These are phyloP conservation scores for Nemania bipapillata DNA, from an alignment of 2,329 filamentous ascomycete species.

Conservation along the genomic window DNA sequence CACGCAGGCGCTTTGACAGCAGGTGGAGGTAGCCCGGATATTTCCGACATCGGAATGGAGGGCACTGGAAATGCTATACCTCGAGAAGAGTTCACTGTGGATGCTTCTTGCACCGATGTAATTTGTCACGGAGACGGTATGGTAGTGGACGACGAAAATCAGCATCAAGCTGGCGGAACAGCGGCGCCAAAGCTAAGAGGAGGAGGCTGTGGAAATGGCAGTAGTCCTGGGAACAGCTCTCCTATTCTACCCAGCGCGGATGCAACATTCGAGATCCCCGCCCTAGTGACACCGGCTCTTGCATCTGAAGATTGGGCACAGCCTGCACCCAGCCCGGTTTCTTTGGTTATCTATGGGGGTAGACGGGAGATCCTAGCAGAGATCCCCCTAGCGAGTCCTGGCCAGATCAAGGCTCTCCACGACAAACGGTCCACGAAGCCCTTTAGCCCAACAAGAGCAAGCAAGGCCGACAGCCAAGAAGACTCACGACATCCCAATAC, in stretches of 20 bases:
- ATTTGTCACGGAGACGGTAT: not conserved
- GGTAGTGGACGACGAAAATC: not conserved
- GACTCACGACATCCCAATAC: not conserved
- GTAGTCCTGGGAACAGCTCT: not conserved
- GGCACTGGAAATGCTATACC: too few relatives aligned
- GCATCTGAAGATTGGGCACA: not conserved
- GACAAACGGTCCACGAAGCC: not conserved
- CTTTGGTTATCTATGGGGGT: not conserved
- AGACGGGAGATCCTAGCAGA: not conserved
- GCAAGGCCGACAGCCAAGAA: too few relatives aligned
- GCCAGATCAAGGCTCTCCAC: too few relatives aligned
- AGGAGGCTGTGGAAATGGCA: not conserved
- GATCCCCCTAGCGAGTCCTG: not conserved
- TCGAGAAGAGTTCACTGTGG: not conserved
- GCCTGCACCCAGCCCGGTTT: not conserved
- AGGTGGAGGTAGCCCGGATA: not conserved
- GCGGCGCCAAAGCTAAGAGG: not conserved
- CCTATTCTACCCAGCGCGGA: not conserved
- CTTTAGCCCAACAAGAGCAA: not conserved
- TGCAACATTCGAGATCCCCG: too few relatives aligned
- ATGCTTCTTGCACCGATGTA: too few relatives aligned
- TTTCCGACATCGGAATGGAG: too few relatives aligned
- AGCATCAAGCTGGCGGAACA: not conserved
- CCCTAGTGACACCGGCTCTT: not conserved
- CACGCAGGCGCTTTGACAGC: not conserved